Evolutionary conservation across 1,284 basidiomycete species (phyloP).

Genomic region (Leccinum subspadiceum): DNA sequence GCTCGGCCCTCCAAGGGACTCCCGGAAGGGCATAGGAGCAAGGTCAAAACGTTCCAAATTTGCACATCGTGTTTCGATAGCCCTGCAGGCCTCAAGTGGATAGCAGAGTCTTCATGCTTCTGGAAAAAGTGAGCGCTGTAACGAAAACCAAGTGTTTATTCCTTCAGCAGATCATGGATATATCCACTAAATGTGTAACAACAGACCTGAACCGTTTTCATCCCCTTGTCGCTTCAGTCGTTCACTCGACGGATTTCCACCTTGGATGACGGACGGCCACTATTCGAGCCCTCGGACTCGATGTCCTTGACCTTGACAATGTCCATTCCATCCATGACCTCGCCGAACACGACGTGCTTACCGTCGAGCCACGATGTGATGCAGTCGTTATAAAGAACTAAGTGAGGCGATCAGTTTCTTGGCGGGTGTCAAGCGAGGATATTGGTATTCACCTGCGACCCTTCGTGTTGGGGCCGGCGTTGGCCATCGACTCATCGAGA

Average conservation of each 20-base stretch:
- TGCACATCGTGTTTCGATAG: not conserved
- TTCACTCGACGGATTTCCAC: conserved; percentile 50
- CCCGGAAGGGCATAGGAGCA: no score
- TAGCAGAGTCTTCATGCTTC: not conserved
- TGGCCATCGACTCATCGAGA: conserved; percentile 55
- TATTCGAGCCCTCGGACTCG: conserved; percentile 60
- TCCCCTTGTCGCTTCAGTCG: not conserved
- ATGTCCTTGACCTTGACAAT: conserved; percentile 63
- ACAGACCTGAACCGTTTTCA: not conserved
- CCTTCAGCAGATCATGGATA: not conserved
- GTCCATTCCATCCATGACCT: conserved; percentile 76
- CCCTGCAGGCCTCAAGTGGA: not conserved
- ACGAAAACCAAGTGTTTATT: conserved; percentile 2
- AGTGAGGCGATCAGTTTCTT: not conserved
- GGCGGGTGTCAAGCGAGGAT: not conserved
- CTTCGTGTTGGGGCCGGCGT: conserved; percentile 63
- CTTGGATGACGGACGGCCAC: conserved; percentile 50
- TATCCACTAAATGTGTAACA: not conserved
- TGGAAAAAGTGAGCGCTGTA: not conserved
- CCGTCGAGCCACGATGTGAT: conserved; percentile 77
- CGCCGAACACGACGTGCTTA: conserved; percentile 83
- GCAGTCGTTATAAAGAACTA: conserved; percentile 90
- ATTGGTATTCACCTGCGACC: conserved; percentile 52
- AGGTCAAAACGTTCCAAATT: no score
- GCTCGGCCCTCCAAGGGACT: no score